phyloP scores from a whole-genome alignment of 495 filamentous ascomycete genomes.

The Neohortaea acidophila region DNA sequence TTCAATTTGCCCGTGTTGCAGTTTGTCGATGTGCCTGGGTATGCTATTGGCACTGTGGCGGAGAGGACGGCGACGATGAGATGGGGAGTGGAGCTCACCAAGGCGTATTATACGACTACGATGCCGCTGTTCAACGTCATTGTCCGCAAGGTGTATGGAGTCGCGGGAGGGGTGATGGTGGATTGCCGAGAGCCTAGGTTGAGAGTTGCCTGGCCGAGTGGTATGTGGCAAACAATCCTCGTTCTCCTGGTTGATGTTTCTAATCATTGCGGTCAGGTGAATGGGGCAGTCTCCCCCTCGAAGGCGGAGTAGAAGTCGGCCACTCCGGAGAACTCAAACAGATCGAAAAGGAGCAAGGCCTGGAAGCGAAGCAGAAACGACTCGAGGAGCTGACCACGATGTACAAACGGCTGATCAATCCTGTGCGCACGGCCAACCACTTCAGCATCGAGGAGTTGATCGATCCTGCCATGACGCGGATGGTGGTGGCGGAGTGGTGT shows the following conservation, averaged over 20 bases:
- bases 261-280: too few species aligned
- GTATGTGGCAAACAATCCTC: conserved; percentile 10
- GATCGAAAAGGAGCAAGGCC: conserved; percentile 33
- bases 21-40: conserved; percentile 45
- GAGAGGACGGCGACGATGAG: conserved; percentile 49
- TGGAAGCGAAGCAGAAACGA: conserved; percentile 30
- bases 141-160: conserved; percentile 41
- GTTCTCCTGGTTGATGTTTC: too few species aligned
- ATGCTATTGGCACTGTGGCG: conserved; percentile 46
- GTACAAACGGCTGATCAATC: conserved; percentile 46
- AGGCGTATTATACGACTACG: conserved; percentile 44
- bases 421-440: conserved; percentile 46
- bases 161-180: conserved; percentile 47
- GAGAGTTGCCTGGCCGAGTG: conserved; percentile 43
- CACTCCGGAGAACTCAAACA: conserved; percentile 43
- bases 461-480: conserved; percentile 42
- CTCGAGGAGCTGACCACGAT: conserved; percentile 43
- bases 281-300: conserved; percentile 44
- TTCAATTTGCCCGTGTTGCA: conserved; percentile 49
- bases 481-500: conserved; percentile 38
- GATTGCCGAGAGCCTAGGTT: conserved; percentile 42
- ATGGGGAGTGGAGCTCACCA: conserved; percentile 43
- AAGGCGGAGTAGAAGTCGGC: conserved; percentile 47
- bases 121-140: conserved; percentile 46
- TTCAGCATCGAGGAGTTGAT: conserved; percentile 52